These are phyloP conservation scores for Pseudogymnoascus sp. DNA, from an alignment of 2,329 filamentous ascomycete genomes.

Conservation along the genomic window DNA sequence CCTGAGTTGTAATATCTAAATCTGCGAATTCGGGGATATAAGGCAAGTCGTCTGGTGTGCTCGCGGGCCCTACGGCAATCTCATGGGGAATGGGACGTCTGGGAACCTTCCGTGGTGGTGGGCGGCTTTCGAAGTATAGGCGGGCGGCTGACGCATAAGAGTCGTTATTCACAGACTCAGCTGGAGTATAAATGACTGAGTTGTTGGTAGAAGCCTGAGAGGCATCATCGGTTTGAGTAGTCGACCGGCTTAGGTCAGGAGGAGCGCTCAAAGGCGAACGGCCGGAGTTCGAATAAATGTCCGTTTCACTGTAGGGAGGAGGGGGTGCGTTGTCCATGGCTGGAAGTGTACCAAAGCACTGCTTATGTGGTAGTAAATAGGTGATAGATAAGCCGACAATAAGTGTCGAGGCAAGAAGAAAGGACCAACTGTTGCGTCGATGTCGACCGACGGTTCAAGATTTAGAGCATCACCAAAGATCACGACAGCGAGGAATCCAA, in stretches of 20 bases:
- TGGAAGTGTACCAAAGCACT: background rate
- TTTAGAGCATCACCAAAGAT: conserved; percentile 2
- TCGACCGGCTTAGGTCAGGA: conserved; percentile 18
- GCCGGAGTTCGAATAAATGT: conserved; percentile 43
- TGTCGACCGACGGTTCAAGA: background rate
- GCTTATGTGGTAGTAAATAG: background rate
- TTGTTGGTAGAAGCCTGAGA: conserved; percentile 26
- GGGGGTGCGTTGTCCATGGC: conserved; percentile 37
- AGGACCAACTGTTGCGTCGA: background rate
- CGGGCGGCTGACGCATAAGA: conserved; percentile 29
- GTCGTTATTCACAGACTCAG: conserved; percentile 5
- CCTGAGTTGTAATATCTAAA: conserved; percentile 41
- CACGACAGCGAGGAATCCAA: background rate
- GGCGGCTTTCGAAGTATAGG: conserved; percentile 37
- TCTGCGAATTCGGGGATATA: conserved; percentile 23
- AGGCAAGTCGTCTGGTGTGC: conserved; percentile 39
- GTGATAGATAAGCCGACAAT: background rate
- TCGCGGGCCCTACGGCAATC: conserved; percentile 31
- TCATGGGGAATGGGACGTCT: conserved; percentile 26
- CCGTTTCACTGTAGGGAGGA: conserved; percentile 52
- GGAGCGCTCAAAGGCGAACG: conserved; percentile 21
- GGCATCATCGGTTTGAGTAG: conserved; percentile 30
- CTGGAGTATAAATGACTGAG: conserved; percentile 23
- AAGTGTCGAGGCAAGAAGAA: background rate
- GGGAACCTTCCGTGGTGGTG: conserved; percentile 21